Base-by-base conservation (phyloP, 495 filamentous ascomycete genomes). In the Tuber borchii region DNA sequence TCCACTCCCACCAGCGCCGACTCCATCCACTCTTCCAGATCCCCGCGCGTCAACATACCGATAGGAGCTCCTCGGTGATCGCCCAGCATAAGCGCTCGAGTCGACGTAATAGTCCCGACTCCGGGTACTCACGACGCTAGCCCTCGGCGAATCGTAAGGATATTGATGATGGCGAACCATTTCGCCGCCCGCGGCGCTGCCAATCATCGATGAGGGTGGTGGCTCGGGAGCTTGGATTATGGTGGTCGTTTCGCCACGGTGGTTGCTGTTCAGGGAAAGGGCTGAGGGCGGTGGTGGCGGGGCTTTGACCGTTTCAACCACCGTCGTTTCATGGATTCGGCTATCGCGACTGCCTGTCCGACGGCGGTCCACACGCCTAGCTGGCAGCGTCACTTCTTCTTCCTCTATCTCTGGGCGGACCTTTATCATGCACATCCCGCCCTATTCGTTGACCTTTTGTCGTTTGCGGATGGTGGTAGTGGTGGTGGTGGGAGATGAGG, bases 91-190 rank as follows among this genome's bases (percentile, higher is more conserved):
- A 12, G 76, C 71, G 6, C 74, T 74, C 31, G 78, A 74, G 70
- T 82, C 80, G 37, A 82, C 77, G 74, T 82, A 81, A 70, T 82
- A 82, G 37, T 77, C 80, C 40, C 78, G 79, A 26, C 77, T 82
- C 40, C 51, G 74, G 16, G 76, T 79, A 69, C 74, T 77, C n/a
- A 82, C 72, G 17, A 82, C 77, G 69, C 80, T 82, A 4, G 80
- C 74, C 12, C 80, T 71, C 1, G 80, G 77, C 19, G 74, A 80
- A 40, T 73, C 76, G 10, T 26, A 56, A 14, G 48, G 10, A 5
- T 31, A 14, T 10, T 16, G n/a, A 26, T 61, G 56, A 34, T 65
- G 12, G 26, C 14, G 26, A n/a, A 31, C 26, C 56, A 65, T 65
- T 16, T 65, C 56, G 14, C 48, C 20, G 5, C 46, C 46, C 8